These are phyloP conservation scores for Phytophthora vignae DNA, from an alignment of 352 stramenopile genomes.

Conservation along the genomic window DNA sequence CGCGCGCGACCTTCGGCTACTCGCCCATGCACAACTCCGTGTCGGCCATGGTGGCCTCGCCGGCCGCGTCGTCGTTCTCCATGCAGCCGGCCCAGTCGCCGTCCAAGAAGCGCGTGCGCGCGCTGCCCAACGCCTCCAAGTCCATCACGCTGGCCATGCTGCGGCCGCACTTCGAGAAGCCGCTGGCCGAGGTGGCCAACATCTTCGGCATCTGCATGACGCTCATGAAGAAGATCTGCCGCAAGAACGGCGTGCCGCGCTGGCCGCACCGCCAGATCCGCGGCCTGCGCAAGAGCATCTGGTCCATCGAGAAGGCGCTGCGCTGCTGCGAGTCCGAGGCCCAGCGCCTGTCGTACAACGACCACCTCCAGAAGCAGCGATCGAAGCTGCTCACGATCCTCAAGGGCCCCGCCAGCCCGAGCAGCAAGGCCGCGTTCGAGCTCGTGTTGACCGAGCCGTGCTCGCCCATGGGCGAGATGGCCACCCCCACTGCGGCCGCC, in stretches of 20 bases:
- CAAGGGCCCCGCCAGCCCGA: slow-evolving; percentile 56
- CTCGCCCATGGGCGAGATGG: slow-evolving; percentile 57
- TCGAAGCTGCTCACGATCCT: slow-evolving; percentile 77
- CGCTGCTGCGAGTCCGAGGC: slow-evolving; percentile 70
- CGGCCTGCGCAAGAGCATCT: slow-evolving; percentile 85
- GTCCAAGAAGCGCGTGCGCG: slow-evolving; percentile 75
- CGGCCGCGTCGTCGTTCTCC: slow-evolving; percentile 25
- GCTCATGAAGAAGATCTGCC: slow-evolving; percentile 88
- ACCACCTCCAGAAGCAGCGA: slow-evolving; percentile 79
- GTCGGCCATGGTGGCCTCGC: slow-evolving; percentile 34
- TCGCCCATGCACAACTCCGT: slow-evolving; percentile 27
- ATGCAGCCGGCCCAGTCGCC: slow-evolving; percentile 39
- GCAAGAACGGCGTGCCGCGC: slow-evolving; percentile 75
- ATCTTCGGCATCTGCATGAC: slow-evolving; percentile 88
- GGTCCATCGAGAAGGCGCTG: slow-evolving; percentile 82
- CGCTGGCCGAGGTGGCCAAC: slow-evolving; percentile 71
- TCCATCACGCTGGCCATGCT: slow-evolving; percentile 80
- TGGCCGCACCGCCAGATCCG: slow-evolving; percentile 89
- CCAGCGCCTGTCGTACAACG: slow-evolving; percentile 72
- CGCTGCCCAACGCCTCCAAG: slow-evolving; percentile 80
- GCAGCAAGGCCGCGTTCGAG: slow-evolving; percentile 65
- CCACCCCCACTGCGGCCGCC: slow-evolving; percentile 34
- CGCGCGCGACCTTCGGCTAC: slow-evolving; percentile 17
- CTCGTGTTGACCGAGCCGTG: slow-evolving; percentile 69
- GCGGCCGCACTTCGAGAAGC: slow-evolving; percentile 80